These are phyloP conservation scores for Mallotus japonicus DNA, from an alignment of 441 rosid genomes.

Conservation along the genomic window DNA sequence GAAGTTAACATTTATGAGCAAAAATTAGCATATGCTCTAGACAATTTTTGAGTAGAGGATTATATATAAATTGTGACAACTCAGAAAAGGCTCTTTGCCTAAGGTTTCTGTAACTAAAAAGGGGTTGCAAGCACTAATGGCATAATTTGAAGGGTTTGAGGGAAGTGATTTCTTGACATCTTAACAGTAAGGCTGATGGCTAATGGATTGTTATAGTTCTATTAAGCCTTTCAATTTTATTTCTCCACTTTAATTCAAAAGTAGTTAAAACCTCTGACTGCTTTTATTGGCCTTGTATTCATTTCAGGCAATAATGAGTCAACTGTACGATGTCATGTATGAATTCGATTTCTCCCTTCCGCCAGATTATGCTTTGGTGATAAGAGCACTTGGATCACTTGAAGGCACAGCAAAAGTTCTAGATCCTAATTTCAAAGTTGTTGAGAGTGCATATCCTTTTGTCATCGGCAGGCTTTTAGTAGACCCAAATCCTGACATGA, in stretches of 20 bases:
- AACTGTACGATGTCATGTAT: slow-evolving; percentile 87
- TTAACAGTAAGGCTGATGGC: slow-evolving; percentile 1
- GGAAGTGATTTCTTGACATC: not conserved
- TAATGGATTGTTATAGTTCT: not conserved
- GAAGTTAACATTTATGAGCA: no score
- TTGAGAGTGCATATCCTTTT: slow-evolving; percentile 93
- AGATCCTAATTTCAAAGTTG: slow-evolving; percentile 88
- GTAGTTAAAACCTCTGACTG: slow-evolving; percentile 6
- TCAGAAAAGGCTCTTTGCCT: no score
- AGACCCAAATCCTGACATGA: slow-evolving; percentile 97
- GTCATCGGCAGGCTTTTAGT: slow-evolving; percentile 88
- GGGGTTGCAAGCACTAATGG: not conserved
- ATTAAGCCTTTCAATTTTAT: not conserved
- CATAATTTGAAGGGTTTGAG: not conserved
- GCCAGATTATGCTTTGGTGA: slow-evolving; percentile 95
- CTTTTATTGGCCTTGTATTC: slow-evolving; percentile 17
- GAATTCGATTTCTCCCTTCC: slow-evolving; percentile 92
- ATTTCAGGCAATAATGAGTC: slow-evolving; percentile 83
- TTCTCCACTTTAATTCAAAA: slow-evolving; percentile 1
- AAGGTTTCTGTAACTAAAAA: no score
- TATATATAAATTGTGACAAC: not conserved
- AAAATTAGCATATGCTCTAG: not conserved
- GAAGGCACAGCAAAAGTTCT: slow-evolving; percentile 98
- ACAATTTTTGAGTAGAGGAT: not conserved
- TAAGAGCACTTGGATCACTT: slow-evolving; percentile 91